Evolutionary conservation across 2,329 filamentous ascomycete species (phyloP), one percentile per base, ranked within the genome.

Genomic region (Botrytis elliptica): DNA sequence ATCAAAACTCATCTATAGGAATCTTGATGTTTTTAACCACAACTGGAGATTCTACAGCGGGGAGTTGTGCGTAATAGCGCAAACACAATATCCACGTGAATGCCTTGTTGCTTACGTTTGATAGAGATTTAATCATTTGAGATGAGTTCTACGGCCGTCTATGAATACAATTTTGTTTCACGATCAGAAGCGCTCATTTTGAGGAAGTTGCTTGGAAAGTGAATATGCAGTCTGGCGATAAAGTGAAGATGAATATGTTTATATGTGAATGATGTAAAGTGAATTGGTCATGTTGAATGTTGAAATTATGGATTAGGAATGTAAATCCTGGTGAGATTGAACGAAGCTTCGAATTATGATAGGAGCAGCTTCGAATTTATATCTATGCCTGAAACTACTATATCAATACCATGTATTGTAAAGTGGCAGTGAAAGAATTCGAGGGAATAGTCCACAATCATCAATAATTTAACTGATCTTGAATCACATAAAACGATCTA

Each of bases 311-410:
- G 7, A 6, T 1, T 29, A 2, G 0, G 6, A 9, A 12, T 6
- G 1, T 68, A 3, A 25, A 14, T 8, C 14, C 16, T 57, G 2
- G 29, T 22, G 2, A 1, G 16, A 16, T 55, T 5, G 9, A 22
- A 29, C 1, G 0, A 22, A 2, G 0, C 29, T 4, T 4, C 4
- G 0, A 4, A 5, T 9, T 22, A 10, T 6, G 8, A 57, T 6
- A 9, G 25, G 6, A 33, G 7, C 2, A 18, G 16, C 0, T 33
- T 33, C 12, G 2, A 16, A 25, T 33, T 33, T 1, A 18, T 55
- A 4, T 42, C 14, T 42, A 16, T 4, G 40, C 40, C 40, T 42
- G 14, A 42, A 42, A 42, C 14, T 42, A 42, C 40, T 16, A 42
- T 16, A 16, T 42, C 4, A 1, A 42, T 40, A 42, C 4, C 3